Evolutionary conservation across 768 basidiomycete species (phyloP), one percentile per base, ranked within the genome.

Genomic region (Phallus indusiatus): DNA sequence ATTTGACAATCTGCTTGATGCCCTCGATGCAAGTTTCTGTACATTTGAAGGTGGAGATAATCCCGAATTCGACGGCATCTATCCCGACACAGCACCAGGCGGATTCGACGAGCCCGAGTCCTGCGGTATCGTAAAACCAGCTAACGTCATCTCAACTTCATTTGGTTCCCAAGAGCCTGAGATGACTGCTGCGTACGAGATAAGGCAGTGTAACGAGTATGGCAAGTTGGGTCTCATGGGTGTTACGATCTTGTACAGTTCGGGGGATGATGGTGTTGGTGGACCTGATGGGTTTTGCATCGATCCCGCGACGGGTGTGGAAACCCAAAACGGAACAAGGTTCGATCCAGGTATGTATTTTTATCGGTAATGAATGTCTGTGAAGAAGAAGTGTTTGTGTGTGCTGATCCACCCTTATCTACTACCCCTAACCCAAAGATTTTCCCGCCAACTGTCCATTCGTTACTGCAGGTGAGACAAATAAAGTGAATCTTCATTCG

Each of bases 31-130:
- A n/a, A 63, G 68, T 2, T 79, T 70, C 62, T 79, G 78, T 55
- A 72, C 71, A 0, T 79, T 72, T 53, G 72, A 76, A 50, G 78
- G 78, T 6, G 78, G 71, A n/a, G 70, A 73, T 35, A 67, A 74
- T 53, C 64, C 63, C 2, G 64, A 35, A 28, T 49, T 64, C 34
- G 72, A 74, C 33, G 51, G 11, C 36, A 60, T 62, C 28, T 61
- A 62, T 46, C 61, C 61, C 58, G 57, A 60, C 12, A 33, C 34
- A 5, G 9, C 21, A 17, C 36, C 28, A 21, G 48, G 16, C 22
- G 75, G 75, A 5, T 52, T 60, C 42, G 21, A 54, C 34, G n/a
- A 56, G 22, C 22, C 28, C 17, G 62, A 64, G 56, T 50, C 24
- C 10, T 64, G 63, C 36, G 63, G 63, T 8, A 63, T 47, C 21